Evolutionary conservation across 805 yeast species (phyloP).

Genomic region (Suhomyces faveliae): DNA sequence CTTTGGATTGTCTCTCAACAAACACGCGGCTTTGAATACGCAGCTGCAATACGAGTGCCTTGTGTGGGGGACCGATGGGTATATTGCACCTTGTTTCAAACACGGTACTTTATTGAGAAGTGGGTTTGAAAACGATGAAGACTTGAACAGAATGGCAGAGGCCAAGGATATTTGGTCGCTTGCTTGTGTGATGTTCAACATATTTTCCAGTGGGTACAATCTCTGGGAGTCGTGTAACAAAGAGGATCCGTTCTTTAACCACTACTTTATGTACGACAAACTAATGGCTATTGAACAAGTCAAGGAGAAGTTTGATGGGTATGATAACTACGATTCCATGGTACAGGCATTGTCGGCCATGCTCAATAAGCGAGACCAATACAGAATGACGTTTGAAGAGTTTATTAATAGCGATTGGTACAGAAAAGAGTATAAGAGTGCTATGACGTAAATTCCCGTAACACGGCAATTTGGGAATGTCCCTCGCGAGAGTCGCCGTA

Average conservation of each 20-base stretch:
- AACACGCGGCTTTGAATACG: not conserved
- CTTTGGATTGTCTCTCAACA: constrained; percentile 6
- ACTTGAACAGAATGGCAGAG: constrained; percentile 1
- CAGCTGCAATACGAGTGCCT: not conserved
- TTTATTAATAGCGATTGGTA: not conserved
- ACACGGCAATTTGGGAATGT: not conserved
- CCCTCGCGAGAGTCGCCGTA: not conserved
- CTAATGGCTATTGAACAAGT: not conserved
- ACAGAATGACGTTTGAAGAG: not conserved
- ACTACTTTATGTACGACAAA: not conserved
- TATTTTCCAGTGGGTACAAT: constrained; percentile 3
- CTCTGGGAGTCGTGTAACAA: constrained; percentile 3
- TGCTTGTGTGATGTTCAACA: constrained; percentile 5
- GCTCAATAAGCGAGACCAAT: not conserved
- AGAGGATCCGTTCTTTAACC: not conserved
- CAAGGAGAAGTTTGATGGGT: not conserved
- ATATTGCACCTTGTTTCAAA: constrained; percentile 3
- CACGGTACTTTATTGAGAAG: not conserved
- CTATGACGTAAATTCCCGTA: not conserved
- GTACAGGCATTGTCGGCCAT: not conserved
- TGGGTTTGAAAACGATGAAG: not conserved
- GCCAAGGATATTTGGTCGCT: constrained; percentile 8
- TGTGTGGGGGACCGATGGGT: constrained; percentile 7
- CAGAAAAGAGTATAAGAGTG: not conserved
- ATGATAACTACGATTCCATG: not conserved